These are phyloP conservation scores for Ajuga chamaepitys DNA, from an alignment of 257 asterid species.

Conservation along the genomic window DNA sequence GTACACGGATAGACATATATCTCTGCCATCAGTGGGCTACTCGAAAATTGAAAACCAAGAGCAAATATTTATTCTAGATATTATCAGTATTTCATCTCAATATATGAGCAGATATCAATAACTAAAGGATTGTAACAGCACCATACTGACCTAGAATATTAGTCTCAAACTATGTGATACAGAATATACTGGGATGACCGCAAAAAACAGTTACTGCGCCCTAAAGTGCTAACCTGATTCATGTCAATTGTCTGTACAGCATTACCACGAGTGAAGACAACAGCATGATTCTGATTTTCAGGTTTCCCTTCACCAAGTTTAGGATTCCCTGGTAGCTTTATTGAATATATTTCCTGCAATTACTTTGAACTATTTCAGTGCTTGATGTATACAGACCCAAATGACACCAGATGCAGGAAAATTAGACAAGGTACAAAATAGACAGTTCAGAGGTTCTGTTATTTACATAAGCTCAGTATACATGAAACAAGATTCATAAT, in stretches of 20 bases:
- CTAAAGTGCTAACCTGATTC: slow-evolving; percentile 74
- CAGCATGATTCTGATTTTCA: slow-evolving; percentile 97
- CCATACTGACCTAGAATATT: background rate
- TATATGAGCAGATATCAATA: background rate
- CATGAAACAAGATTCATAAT: background rate
- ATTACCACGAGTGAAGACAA: slow-evolving; percentile 89
- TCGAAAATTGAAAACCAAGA: slow-evolving; percentile 11
- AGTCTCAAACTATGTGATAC: slow-evolving; percentile 4
- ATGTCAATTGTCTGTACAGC: slow-evolving; percentile 98
- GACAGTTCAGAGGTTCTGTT: background rate
- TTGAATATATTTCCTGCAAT: slow-evolving; percentile 84
- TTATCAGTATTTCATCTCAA: background rate
- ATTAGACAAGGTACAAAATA: slow-evolving; percentile 5
- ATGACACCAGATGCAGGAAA: slow-evolving; percentile 1
- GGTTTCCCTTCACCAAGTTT: slow-evolving; percentile 99
- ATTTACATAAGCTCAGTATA: background rate
- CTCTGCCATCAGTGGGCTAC: background rate
- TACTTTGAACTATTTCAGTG: background rate
- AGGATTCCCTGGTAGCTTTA: slow-evolving; percentile 95
- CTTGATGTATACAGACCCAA: slow-evolving; percentile 7
- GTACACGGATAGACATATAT: slow-evolving; percentile 5
- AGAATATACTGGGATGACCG: background rate
- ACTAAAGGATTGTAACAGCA: background rate
- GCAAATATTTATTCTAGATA: background rate
- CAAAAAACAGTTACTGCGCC: slow-evolving; percentile 4